Evolutionary conservation across 345 rosid species (phyloP), one percentile per base, ranked within the genome.

Genomic region (Aquilaria yunnanensis): DNA sequence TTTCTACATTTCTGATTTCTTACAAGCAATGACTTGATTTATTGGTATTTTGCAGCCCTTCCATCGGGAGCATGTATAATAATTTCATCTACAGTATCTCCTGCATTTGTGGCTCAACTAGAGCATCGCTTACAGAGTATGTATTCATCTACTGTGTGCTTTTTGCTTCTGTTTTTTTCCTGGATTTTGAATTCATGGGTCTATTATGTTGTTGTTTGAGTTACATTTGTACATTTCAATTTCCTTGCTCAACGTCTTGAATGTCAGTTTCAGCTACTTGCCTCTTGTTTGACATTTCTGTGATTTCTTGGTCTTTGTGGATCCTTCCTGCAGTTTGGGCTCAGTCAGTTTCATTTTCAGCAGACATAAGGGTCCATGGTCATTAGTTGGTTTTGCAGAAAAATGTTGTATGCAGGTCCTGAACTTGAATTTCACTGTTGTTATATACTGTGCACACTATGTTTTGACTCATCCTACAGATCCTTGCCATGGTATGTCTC

Each of bases 21-120:
- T 37, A 37, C 43, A 37, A 37, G 43, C 62, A 46, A 74, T 78
- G 47, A 77, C 75, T 64, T 70, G 33, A 12, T 6, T 71, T 64
- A 55, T 48, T 31, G 56, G 51, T 63, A 62, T 69, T 62, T 67
- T 74, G 33, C 66, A 93, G 98, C 72, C 37, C 92, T 89, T 74
- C 86, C 86, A 63, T 66, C 83, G 53, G 97, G 96, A 73, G 77
- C 92, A 75, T 68, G 90, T 65, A 64, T 93, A 64, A 66, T 93
- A 66, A 88, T 93, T 69, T 81, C 96, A 62, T 93, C 98, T 67
- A 93, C 98, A 5, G 98, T 93, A 55, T 89, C 97, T 74, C 97
- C 94, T 10, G 85, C 78, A 56, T 93, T 81, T 30, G 88, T 87
- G 72, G 71, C 70, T 73, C 89, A 85, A 64, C 85, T 93, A 60